phyloP scores from a whole-genome alignment of 2,329 filamentous ascomycete species.

The Phialophora expanda region DNA sequence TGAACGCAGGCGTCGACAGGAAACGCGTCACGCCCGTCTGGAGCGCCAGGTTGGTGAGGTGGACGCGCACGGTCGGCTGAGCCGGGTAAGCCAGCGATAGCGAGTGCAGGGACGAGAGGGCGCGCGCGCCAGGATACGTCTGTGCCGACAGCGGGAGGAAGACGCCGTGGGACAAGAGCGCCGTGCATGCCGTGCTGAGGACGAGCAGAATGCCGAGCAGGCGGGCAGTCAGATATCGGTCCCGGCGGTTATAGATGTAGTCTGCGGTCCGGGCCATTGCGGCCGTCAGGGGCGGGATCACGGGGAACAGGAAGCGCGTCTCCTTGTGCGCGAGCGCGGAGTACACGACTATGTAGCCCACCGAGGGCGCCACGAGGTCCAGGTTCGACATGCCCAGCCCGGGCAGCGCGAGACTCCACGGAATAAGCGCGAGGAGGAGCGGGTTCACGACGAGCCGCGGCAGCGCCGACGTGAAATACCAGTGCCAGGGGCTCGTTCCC shows the following conservation, averaged over 20 bases:
- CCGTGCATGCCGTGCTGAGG: conserved; percentile 64
- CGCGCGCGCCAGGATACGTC: conserved; percentile 92
- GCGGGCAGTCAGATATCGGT: conserved; percentile 64
- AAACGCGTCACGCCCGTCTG: conserved; percentile 69
- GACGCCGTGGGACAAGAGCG: conserved; percentile 67
- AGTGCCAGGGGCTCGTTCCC: conserved; percentile 85
- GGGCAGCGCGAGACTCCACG: conserved; percentile 13
- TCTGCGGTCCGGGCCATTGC: conserved; percentile 75
- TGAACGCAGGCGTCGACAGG: conserved; percentile 50
- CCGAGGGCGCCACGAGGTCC: conserved; percentile 65
- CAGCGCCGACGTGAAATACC: conserved; percentile 81
- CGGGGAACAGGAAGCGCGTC: conserved; percentile 91
- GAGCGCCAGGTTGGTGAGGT: conserved; percentile 66
- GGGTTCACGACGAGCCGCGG: conserved; percentile 87
- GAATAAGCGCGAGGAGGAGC: conserved; percentile 49
- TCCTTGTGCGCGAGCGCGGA: conserved; percentile 94
- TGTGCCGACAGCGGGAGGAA: conserved; percentile 81
- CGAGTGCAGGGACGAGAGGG: conserved; percentile 59
- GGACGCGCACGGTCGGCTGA: conserved; percentile 48
- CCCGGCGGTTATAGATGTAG: conserved; percentile 69
- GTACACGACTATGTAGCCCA: conserved; percentile 78
- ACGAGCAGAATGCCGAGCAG: conserved; percentile 62
- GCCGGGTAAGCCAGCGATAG: conserved; percentile 33
- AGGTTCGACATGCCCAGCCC: conserved; percentile 55
- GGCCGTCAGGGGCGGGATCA: conserved; percentile 78